Conservation (phyloP, 768 basidiomycete species). For the Xerocomellus dryophilus region DNA sequence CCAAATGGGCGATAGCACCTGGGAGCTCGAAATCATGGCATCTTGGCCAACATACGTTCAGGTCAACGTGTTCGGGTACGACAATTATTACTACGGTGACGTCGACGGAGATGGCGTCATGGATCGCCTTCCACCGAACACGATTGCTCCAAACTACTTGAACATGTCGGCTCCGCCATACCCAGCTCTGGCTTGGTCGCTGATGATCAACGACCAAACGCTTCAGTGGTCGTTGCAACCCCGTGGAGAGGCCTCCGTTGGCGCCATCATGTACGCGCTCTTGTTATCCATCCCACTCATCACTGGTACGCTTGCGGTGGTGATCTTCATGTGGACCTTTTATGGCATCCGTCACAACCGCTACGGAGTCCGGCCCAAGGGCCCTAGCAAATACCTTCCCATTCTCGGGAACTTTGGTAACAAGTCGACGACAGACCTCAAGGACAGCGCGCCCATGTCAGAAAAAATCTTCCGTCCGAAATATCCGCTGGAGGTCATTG, state of each 20-base stretch:
- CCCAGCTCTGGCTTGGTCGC: conserved; percentile 85
- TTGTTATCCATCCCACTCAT: conserved; percentile 79
- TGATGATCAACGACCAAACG: conserved; percentile 73
- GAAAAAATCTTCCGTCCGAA: conserved; percentile 74
- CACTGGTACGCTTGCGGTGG: conserved; percentile 78
- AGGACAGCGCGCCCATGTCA: conserved; percentile 55
- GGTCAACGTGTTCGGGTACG: conserved; percentile 87
- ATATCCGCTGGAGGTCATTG: conserved; percentile 69
- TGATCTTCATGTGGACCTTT: conserved; percentile 93
- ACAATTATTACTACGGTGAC: conserved; percentile 93
- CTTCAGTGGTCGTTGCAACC: conserved; percentile 79
- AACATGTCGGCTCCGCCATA: conserved; percentile 90
- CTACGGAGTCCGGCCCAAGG: conserved; percentile 78
- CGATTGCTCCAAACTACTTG: conserved; percentile 78
- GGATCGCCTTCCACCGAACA: conserved; percentile 89
- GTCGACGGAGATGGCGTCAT: conserved; percentile 82
- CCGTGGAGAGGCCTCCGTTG: conserved; percentile 76
- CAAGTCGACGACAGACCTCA: conserved; percentile 70
- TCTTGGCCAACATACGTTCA: conserved; percentile 89
- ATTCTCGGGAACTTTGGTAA: conserved; percentile 66
- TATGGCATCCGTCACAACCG: conserved; percentile 94
- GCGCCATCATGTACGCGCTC: conserved; percentile 85
- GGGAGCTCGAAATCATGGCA: conserved; percentile 89
- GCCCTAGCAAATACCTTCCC: conserved; percentile 79
- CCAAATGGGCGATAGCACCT: conserved; percentile 59